A percentile compares a stretch with the other conserved stretches of the same genome.
These are phyloP conservation scores for Phyllosticta paracitricarpa DNA, from an alignment of 2,329 filamentous ascomycete species.

Conservation along the genomic window DNA sequence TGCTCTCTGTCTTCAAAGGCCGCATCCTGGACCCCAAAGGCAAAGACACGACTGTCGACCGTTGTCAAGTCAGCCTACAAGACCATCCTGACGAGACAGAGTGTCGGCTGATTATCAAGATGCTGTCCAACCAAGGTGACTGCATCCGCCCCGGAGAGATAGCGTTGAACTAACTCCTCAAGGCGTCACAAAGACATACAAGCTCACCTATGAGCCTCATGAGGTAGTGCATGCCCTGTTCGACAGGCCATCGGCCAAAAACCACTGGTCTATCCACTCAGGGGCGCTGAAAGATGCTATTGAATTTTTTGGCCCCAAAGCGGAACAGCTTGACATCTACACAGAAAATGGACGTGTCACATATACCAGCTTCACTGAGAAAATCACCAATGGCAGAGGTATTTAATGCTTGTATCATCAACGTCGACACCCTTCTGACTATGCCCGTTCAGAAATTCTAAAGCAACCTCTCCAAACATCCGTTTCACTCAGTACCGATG, in stretches of 20 bases:
- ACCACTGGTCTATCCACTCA: slow-evolving; percentile 64
- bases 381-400: slow-evolving; percentile 59
- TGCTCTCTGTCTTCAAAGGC: slow-evolving; percentile 66
- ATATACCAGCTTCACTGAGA: slow-evolving; percentile 75
- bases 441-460: slow-evolving; percentile 49
- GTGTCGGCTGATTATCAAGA: slow-evolving; percentile 64
- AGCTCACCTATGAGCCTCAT: slow-evolving; percentile 62
- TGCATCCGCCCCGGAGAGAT: neutral
- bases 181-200: slow-evolving; percentile 68
- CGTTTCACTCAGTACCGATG: slow-evolving; percentile 64
- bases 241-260: slow-evolving; percentile 53
- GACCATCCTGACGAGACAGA: slow-evolving; percentile 57
- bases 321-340: slow-evolving; percentile 71
- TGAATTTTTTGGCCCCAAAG: slow-evolving; percentile 71
- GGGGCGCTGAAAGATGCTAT: slow-evolving; percentile 63
- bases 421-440: slow-evolving; percentile 6
- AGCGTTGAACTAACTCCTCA: neutral
- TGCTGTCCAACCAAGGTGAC: slow-evolving; percentile 61
- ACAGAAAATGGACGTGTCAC: slow-evolving; percentile 59
- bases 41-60: slow-evolving; percentile 60
- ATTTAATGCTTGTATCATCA: slow-evolving; percentile 9
- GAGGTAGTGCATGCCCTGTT: slow-evolving; percentile 72
- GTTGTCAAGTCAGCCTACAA: slow-evolving; percentile 63
- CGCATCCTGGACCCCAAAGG: slow-evolving; percentile 54
- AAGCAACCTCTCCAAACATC: slow-evolving; percentile 75